Base-by-base conservation (phyloP, 1,284 basidiomycete genomes). In the Cryptococcus floricola region DNA sequence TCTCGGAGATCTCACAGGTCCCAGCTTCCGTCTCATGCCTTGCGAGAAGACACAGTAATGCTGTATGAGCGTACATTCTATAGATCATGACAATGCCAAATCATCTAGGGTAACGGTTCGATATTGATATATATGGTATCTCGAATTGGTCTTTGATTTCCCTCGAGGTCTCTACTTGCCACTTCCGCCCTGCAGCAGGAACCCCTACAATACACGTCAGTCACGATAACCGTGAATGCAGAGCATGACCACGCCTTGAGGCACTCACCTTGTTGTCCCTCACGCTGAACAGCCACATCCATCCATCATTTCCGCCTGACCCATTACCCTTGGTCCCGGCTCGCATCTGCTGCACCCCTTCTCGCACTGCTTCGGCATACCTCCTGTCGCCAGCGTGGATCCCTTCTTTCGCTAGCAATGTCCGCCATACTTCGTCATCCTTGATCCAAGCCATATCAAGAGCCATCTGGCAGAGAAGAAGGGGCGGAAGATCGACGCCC, bases 281-380 rank as follows among this genome's bases (percentile, higher is more conserved):
- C 6, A 77, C 74, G 28, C 80, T 81, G 59, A 90, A 91, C 72
- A 93, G 88, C 77, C 80, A 75, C 27, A 70, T 50, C 58, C 59
- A 67, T 5, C 54, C 59, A 4, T 14, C 39, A 23, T 28, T 41
- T 4, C 37, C 25, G 8, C 51, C 45, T 9, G 12, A 18, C 2
- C 44, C 48, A 19, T 34, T 44, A 2, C 28, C 39, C 5, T 51
- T 46, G n/a, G 42, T 38, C 25, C 45, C 49, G 23, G 43, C 49
- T 27, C 47, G 55, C 37, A 50, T 48, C 12, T 64, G 59, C 27
- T 46, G 55, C 1, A 72, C 67, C 0, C 65, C 66, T 13, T 66
- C 61, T 28, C 70, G 60, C 5, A 75, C 64, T 19, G 46, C 55
- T 25, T 69, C 70, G 23, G 64, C 61, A 48, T 75, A 75, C 48